Percentiles rank a stretch among this genome's conserved stretches.
Evolutionary conservation across 2,329 filamentous ascomycete species (phyloP).

Genomic region (Fusarium equiseti): DNA sequence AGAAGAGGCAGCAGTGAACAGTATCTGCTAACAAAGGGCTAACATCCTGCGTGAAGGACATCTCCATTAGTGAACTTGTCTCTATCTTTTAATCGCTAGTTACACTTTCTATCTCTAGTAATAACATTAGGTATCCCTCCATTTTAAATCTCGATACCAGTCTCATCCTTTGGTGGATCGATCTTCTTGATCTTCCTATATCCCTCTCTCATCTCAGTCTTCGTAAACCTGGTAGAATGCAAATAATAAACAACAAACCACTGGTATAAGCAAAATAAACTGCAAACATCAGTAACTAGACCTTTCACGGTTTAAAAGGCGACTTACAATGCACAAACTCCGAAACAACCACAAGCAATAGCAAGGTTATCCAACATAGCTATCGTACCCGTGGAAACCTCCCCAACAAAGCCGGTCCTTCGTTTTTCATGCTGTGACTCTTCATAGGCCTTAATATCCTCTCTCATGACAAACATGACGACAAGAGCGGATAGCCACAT

Average conservation of each 20-base stretch:
- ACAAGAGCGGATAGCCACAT: constrained; percentile 27
- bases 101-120: not conserved
- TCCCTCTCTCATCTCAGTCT: constrained; percentile 24
- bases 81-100: not conserved
- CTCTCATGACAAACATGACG: constrained; percentile 22
- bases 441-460: constrained; percentile 2
- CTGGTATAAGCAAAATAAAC: constrained; percentile 28
- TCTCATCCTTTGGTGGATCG: not conserved
- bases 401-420: constrained; percentile 1
- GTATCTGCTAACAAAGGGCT: not conserved
- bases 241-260: constrained; percentile 26
- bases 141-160: not conserved
- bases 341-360: constrained; percentile 35
- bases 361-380: constrained; percentile 28
- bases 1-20: not conserved
- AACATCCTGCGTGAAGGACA: not conserved
- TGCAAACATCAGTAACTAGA: not conserved
- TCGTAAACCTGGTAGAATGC: constrained; percentile 18
- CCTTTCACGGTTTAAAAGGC: rapidly evolving
- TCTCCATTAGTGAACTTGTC: no score
- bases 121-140: not conserved
- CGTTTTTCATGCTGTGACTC: constrained; percentile 11
- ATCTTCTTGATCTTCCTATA: constrained; percentile 28
- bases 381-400: constrained; percentile 14
- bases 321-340: constrained; percentile 33